Conservation (phyloP, 768 basidiomycete genomes). For the Calocera viscosa region DNA sequence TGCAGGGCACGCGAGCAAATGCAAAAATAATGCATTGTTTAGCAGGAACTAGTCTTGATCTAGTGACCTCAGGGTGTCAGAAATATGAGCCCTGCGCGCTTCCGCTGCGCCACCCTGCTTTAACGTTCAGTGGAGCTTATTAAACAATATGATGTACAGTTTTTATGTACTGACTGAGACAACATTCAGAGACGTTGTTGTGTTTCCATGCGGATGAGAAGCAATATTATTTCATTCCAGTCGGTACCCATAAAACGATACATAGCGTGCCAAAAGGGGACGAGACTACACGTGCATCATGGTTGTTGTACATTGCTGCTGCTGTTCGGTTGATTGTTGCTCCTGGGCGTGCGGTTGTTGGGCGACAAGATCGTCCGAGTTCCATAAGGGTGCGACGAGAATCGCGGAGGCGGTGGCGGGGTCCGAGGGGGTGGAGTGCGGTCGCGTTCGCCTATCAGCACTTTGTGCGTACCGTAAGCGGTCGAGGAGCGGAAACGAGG, state of each 20-base stretch:
- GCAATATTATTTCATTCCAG: no score
- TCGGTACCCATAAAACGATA: neutral
- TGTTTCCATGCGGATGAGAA: no score
- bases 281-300: neutral
- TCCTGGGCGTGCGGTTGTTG: neutral
- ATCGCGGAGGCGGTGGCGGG: neutral
- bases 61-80: conserved; percentile 7
- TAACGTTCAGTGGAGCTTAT: no score
- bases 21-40: neutral
- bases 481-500: conserved; percentile 3
- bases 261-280: neutral
- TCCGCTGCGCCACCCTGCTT: conserved; percentile 9
- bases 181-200: no score
- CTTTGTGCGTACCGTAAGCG: neutral
- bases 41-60: conserved; percentile 10
- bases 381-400: neutral
- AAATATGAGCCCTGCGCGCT: conserved; percentile 8
- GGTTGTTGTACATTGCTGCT: neutral
- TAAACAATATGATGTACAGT: neutral
- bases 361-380: neutral
- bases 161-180: no score
- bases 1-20: neutral
- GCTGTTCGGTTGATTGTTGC: neutral
- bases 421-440: neutral
- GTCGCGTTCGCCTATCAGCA: neutral